Conservation (phyloP, 306 rosid genomes). For the Senna siamea region DNA sequence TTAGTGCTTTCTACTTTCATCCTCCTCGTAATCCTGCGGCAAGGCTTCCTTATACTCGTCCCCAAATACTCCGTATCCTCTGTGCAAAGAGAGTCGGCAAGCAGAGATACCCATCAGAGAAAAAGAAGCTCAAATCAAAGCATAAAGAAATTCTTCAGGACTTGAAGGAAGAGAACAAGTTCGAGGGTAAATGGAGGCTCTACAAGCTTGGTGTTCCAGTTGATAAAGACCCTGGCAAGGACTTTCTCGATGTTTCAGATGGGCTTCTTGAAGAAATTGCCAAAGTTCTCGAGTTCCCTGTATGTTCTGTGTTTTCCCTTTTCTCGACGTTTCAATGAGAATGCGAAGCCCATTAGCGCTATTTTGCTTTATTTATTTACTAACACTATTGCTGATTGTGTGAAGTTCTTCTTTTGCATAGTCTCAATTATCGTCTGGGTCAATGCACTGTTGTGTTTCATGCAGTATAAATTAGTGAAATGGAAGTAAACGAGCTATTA, state of each 20-base stretch:
- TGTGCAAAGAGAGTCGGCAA: conserved; percentile 80
- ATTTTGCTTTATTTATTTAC: too few species aligned
- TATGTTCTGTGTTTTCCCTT: too few species aligned
- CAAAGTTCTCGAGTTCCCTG: conserved; percentile 77
- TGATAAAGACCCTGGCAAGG: conserved; percentile 82
- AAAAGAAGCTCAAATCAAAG: conserved; percentile 72
- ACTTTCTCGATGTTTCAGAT: conserved; percentile 68
- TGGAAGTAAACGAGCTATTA: not conserved
- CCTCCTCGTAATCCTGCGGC: conserved; percentile 32
- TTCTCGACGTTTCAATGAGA: too few species aligned
- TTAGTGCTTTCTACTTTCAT: conserved; percentile 31
- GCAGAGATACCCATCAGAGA: conserved; percentile 91
- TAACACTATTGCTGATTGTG: too few species aligned
- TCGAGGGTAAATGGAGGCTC: conserved; percentile 81
- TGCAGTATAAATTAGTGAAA: too few species aligned
- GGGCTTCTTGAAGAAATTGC: conserved; percentile 74
- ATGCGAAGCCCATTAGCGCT: too few species aligned
- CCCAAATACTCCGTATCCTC: conserved; percentile 44
- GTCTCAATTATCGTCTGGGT: not conserved
- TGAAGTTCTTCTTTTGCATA: not conserved
- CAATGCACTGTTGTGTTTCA: not conserved
- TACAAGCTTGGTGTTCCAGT: conserved; percentile 78
- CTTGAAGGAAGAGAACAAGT: conserved; percentile 49
- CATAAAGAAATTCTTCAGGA: conserved; percentile 50
- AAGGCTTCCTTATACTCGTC: conserved; percentile 26